A percentile compares a stretch with the other conserved stretches of the same genome.
Evolutionary conservation across 2,329 filamentous ascomycete genomes (phyloP).

Genomic region (Exophiala sp.): DNA sequence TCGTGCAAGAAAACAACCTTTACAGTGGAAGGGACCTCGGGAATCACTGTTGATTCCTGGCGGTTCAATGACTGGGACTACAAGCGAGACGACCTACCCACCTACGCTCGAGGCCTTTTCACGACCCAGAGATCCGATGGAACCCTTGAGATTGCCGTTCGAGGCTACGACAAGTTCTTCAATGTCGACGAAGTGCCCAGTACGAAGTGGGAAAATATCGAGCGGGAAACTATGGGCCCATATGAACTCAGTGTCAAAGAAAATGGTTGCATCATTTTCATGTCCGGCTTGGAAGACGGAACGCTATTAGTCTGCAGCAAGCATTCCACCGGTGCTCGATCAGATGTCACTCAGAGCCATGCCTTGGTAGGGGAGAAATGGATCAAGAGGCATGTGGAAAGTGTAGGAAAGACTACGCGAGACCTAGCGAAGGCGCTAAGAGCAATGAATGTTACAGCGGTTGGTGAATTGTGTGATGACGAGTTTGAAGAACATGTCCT

Average conservation of each 20-base stretch:
- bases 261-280: conserved; percentile 99
- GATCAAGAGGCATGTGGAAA: conserved; percentile 70
- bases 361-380: conserved; percentile 75
- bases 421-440: conserved; percentile 73
- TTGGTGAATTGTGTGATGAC: conserved; percentile 94
- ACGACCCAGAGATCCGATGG: conserved; percentile 65
- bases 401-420: conserved; percentile 68
- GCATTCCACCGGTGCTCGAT: conserved; percentile 82
- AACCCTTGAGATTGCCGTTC: conserved; percentile 69
- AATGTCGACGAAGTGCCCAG: conserved; percentile 76
- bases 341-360: conserved; percentile 69
- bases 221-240: conserved; percentile 68
- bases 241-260: conserved; percentile 97
- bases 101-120: conserved; percentile 89
- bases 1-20: conserved; percentile 78
- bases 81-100: conserved; percentile 78
- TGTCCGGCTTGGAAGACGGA: conserved; percentile 82
- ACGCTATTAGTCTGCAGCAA: conserved; percentile 97
- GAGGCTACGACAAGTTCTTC: conserved; percentile 99
- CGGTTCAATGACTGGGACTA: conserved; percentile 93
- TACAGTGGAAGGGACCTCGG: conserved; percentile 57
- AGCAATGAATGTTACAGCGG: conserved; percentile 80
- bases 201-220: conserved; percentile 78
- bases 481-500: conserved; percentile 95
- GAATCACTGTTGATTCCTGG: conserved; percentile 79